Conservation (phyloP, 352 stramenopile species). For the Globisporangium solare region DNA sequence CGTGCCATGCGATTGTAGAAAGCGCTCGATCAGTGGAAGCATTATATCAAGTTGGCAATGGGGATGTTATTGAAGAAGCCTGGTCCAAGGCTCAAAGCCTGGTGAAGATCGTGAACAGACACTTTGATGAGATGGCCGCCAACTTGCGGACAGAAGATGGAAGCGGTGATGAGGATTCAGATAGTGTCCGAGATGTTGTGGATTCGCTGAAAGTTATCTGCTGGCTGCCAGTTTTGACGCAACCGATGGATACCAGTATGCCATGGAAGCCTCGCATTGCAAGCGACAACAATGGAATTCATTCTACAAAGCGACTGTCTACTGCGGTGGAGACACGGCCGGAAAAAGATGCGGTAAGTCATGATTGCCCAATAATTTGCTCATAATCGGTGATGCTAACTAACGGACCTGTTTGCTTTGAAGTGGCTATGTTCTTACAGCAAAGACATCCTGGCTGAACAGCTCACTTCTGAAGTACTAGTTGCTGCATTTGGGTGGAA, state of each 20-base stretch:
- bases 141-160: slow-evolving; percentile 6
- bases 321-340: slow-evolving; percentile 35
- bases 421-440: slow-evolving; percentile 66
- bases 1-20: slow-evolving; percentile 67
- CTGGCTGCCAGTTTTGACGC: slow-evolving; percentile 35
- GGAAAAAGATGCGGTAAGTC: slow-evolving; percentile 53
- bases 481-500: slow-evolving; percentile 56
- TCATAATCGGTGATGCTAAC: slow-evolving; percentile 1
- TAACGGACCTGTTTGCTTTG: slow-evolving; percentile 11
- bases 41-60: slow-evolving; percentile 27
- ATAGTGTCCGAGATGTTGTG: slow-evolving; percentile 25
- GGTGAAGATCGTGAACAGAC: slow-evolving; percentile 66
- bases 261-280: slow-evolving; percentile 37
- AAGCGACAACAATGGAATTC: not conserved
- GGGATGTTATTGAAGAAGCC: slow-evolving; percentile 17
- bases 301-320: slow-evolving; percentile 22
- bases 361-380: not conserved
- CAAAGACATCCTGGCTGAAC: slow-evolving; percentile 46
- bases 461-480: slow-evolving; percentile 50
- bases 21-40: slow-evolving; percentile 58
- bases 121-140: slow-evolving; percentile 62
- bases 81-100: slow-evolving; percentile 47
- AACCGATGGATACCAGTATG: slow-evolving; percentile 38
- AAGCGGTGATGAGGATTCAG: slow-evolving; percentile 1
- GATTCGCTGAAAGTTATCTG: slow-evolving; percentile 25